These are phyloP conservation scores for Polyporus arcularius DNA, from an alignment of 768 basidiomycete genomes.

Conservation along the genomic window DNA sequence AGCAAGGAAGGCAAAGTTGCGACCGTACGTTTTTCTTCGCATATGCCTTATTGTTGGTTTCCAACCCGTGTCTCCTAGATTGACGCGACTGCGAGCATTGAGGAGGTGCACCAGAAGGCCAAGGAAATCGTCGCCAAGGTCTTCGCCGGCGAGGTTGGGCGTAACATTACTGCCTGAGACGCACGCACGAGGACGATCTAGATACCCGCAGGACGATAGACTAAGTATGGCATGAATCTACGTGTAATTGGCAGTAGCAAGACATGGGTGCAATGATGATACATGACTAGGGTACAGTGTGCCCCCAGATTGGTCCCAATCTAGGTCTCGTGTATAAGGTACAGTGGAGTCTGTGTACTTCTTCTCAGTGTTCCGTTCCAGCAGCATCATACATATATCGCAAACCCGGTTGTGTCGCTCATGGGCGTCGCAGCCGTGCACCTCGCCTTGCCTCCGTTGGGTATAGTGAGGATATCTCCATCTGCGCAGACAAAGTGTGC, in stretches of 20 bases:
- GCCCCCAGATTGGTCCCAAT: background rate
- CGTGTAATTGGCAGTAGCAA: background rate
- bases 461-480: slow-evolving; percentile 68
- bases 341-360: too few species aligned
- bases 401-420: slow-evolving; percentile 39
- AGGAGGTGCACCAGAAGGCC: slow-evolving; percentile 69
- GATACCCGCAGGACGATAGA: slow-evolving; percentile 14
- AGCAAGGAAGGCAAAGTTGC: slow-evolving; percentile 66
- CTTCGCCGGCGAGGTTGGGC: slow-evolving; percentile 34
- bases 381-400: slow-evolving; percentile 39
- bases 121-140: slow-evolving; percentile 53
- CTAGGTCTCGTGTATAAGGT: too few species aligned
- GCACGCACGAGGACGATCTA: slow-evolving; percentile 6
- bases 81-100: slow-evolving; percentile 65
- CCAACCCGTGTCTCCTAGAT: slow-evolving; percentile 44
- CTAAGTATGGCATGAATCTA: slow-evolving; percentile 6
- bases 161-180: slow-evolving; percentile 27
- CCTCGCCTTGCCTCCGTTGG: slow-evolving; percentile 56
- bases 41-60: background rate
- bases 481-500: slow-evolving; percentile 82
- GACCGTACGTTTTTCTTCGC: slow-evolving; percentile 51
- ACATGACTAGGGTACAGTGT: background rate
- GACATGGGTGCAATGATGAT: background rate
- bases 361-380: too few species aligned
- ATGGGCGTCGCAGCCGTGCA: slow-evolving; percentile 45